These are phyloP conservation scores for Saxophila tyrrhenica DNA, from an alignment of 495 filamentous ascomycete genomes.

Conservation along the genomic window DNA sequence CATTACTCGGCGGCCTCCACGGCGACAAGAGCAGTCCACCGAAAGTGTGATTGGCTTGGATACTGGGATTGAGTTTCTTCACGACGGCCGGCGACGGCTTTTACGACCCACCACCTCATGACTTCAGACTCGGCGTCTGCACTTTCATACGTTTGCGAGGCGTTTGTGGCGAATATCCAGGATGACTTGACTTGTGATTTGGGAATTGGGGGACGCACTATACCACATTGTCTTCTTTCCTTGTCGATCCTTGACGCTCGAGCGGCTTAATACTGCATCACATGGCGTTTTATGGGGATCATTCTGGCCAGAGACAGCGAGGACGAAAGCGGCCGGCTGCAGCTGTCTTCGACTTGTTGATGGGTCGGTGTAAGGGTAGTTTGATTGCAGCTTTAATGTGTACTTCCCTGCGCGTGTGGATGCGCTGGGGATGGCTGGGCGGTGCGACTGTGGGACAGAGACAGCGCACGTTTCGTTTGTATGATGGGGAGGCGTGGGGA, in stretches of 20 bases:
- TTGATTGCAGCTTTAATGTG: not conserved
- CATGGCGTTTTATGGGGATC: not conserved
- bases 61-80: not conserved
- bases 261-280: not conserved
- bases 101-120: not conserved
- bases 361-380: not conserved
- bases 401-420: no score
- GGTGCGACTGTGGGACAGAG: not conserved
- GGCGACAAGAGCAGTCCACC: conserved; percentile 13
- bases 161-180: no score
- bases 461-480: not conserved
- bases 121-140: not conserved
- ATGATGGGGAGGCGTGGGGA: not conserved
- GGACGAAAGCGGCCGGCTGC: not conserved
- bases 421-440: no score
- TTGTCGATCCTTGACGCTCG: not conserved
- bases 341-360: no score
- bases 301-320: not conserved
- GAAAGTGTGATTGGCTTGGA: conserved; percentile 1
- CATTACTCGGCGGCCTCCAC: conserved; percentile 51
- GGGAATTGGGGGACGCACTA: not conserved
- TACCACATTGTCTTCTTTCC: no score
- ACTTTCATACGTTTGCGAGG: not conserved
- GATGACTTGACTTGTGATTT: no score
- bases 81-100: not conserved